These are phyloP conservation scores for Comarum palustre DNA, from an alignment of 306 rosid species.

Conservation along the genomic window DNA sequence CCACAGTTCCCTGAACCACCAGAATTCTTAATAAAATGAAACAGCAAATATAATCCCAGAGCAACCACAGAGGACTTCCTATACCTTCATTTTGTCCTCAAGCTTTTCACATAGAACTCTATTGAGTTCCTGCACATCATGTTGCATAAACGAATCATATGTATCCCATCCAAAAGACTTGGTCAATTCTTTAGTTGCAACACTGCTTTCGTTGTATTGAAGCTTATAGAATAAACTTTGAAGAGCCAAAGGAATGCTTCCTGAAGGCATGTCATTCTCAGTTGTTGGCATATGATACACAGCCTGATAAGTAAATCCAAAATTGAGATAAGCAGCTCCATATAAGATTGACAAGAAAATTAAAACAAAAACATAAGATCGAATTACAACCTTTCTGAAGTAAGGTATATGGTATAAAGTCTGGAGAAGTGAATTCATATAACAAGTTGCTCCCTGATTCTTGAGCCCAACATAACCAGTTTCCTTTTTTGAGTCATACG, in stretches of 20 bases:
- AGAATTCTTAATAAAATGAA: slow-evolving; percentile 23
- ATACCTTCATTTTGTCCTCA: slow-evolving; percentile 96
- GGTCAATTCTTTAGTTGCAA: slow-evolving; percentile 87
- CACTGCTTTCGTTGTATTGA: slow-evolving; percentile 82
- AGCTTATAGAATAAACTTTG: slow-evolving; percentile 93
- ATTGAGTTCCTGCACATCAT: slow-evolving; percentile 95
- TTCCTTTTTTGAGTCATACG: slow-evolving; percentile 89
- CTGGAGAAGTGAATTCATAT: slow-evolving; percentile 95
- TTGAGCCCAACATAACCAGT: slow-evolving; percentile 92
- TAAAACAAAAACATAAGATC: slow-evolving; percentile 8
- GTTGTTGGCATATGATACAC: slow-evolving; percentile 97
- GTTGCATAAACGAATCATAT: slow-evolving; percentile 92
- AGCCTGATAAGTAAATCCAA: slow-evolving; percentile 50
- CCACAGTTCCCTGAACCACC: slow-evolving; percentile 81
- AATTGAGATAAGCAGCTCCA: slow-evolving; percentile 24
- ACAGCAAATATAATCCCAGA: slow-evolving; percentile 17
- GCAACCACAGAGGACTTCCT: slow-evolving; percentile 14
- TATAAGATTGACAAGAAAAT: slow-evolving; percentile 1
- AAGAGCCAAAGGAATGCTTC: slow-evolving; percentile 89
- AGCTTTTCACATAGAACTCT: slow-evolving; percentile 94
- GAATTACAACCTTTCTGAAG: slow-evolving; percentile 70
- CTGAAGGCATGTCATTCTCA: slow-evolving; percentile 92
- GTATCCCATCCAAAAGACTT: slow-evolving; percentile 98
- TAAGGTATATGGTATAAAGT: slow-evolving; percentile 87
- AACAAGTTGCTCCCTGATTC: slow-evolving; percentile 98